phyloP scores from a whole-genome alignment of 192 early-diverging fungal genomes.

The Gaertneriomyces sp. region DNA sequence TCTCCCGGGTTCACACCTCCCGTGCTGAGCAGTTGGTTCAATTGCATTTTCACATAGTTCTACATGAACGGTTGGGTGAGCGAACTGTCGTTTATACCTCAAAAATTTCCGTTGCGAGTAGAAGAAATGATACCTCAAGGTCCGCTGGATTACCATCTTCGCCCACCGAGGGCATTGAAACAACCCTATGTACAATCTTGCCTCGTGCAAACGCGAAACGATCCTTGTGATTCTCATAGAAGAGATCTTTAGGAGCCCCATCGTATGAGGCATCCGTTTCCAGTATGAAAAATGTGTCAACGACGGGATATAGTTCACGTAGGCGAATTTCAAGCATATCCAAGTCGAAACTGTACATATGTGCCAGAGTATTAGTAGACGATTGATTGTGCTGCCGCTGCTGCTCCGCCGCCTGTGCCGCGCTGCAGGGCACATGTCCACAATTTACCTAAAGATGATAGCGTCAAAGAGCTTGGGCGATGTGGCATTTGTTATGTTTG shows the following conservation, averaged over 20 bases:
- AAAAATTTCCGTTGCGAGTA: no score
- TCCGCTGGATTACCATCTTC: conserved; percentile 43
- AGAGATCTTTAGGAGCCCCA: conserved; percentile 44
- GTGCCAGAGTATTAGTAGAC: no score
- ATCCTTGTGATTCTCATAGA: conserved; percentile 40
- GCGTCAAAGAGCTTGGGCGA: conserved; percentile 50
- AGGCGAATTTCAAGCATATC: conserved; percentile 59
- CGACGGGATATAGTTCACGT: conserved; percentile 52
- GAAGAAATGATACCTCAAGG: conserved; percentile 32
- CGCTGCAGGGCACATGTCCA: no score
- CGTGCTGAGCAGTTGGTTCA: conserved; percentile 41
- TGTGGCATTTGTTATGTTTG: background rate
- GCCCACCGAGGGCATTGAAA: conserved; percentile 27
- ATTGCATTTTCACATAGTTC: conserved; percentile 32
- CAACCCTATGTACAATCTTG: conserved; percentile 48
- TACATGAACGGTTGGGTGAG: no score
- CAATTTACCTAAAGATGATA: conserved; percentile 46
- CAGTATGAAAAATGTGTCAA: conserved; percentile 59
- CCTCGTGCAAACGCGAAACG: conserved; percentile 54
- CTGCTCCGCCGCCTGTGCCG: no score
- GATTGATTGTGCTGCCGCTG: no score
- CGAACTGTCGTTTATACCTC: no score
- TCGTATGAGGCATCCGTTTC: conserved; percentile 58
- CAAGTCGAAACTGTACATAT: conserved; percentile 40
- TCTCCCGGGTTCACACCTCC: conserved; percentile 37